Evolutionary conservation across 495 filamentous ascomycete species (phyloP).

Genomic region (Schizothecium vesticola): DNA sequence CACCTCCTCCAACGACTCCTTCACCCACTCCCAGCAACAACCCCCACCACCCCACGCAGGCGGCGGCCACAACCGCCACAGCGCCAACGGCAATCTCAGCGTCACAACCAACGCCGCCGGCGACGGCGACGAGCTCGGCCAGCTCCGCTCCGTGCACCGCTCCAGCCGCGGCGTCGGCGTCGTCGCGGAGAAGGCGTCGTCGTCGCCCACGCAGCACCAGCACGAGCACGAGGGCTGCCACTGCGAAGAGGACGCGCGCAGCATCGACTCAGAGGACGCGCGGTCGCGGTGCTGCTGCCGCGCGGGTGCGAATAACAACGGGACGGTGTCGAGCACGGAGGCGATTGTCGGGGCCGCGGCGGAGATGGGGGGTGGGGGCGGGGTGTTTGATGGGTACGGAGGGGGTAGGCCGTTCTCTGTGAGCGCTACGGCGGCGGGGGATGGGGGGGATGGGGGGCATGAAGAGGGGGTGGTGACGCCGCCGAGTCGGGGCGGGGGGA

Average conservation of each 20-base stretch:
- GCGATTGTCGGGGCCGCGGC: slow-evolving; percentile 19
- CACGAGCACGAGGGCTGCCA: slow-evolving; percentile 12
- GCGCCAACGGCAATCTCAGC: neutral
- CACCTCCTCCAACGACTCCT: slow-evolving; percentile 17
- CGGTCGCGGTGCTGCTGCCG: neutral
- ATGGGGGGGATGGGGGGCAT: neutral
- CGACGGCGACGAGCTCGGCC: slow-evolving; percentile 17
- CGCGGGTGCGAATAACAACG: neutral
- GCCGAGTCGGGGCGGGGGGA: neutral
- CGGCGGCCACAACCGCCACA: neutral
- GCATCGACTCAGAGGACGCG: neutral
- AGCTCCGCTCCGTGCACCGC: neutral
- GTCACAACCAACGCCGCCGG: neutral
- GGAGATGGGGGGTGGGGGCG: slow-evolving; percentile 17
- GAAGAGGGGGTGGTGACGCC: neutral
- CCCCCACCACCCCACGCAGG: neutral
- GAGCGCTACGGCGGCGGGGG: neutral
- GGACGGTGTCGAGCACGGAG: slow-evolving; percentile 16
- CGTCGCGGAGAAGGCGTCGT: neutral
- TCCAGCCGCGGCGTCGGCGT: neutral
- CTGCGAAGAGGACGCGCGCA: neutral
- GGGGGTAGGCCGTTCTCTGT: neutral
- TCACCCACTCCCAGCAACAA: slow-evolving; percentile 11
- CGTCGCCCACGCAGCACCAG: neutral
- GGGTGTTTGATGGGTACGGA: neutral